Percentiles rank a stretch among this genome's conserved stretches.
Evolutionary conservation across 495 filamentous ascomycete species (phyloP).

Genomic region (Articulospora tetracladia): DNA sequence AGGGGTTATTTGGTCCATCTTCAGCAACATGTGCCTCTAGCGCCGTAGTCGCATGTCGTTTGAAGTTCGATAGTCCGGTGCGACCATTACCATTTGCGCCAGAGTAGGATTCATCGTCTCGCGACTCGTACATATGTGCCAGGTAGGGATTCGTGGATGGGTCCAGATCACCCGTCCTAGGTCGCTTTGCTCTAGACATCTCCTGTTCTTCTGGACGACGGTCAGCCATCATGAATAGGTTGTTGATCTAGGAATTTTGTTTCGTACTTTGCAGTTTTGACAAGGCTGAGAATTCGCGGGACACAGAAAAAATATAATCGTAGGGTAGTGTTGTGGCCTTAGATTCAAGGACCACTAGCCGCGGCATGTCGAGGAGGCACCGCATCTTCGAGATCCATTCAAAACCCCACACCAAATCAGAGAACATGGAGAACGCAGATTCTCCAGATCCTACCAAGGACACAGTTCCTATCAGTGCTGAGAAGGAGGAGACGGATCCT

Average conservation of each 20-base stretch:
- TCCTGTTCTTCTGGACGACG: constrained; percentile 33
- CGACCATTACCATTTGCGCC: constrained; percentile 44
- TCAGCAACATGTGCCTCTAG: constrained; percentile 68
- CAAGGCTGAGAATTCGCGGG: constrained; percentile 14
- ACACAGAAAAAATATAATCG: neutral
- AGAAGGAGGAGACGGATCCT: constrained; percentile 24
- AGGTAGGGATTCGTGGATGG: constrained; percentile 72
- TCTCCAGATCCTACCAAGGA: constrained; percentile 26
- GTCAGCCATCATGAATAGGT: constrained; percentile 33
- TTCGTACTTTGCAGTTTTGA: no score
- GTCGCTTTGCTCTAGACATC: constrained; percentile 38
- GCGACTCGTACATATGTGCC: constrained; percentile 74
- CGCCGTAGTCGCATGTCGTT: constrained; percentile 79
- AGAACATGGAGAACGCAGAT: constrained; percentile 24
- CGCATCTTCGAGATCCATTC: neutral
- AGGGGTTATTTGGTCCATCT: constrained; percentile 79
- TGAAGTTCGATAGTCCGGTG: constrained; percentile 58
- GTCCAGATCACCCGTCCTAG: constrained; percentile 35
- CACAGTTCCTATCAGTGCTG: constrained; percentile 16
- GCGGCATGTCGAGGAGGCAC: neutral
- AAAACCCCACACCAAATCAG: neutral
- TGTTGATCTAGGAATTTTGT: constrained; percentile 17
- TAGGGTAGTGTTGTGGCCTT: neutral
- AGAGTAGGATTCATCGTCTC: constrained; percentile 15
- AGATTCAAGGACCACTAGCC: neutral